These are phyloP conservation scores for Botryotinia narcissicola DNA, from an alignment of 2,329 filamentous ascomycete species.

Conservation along the genomic window DNA sequence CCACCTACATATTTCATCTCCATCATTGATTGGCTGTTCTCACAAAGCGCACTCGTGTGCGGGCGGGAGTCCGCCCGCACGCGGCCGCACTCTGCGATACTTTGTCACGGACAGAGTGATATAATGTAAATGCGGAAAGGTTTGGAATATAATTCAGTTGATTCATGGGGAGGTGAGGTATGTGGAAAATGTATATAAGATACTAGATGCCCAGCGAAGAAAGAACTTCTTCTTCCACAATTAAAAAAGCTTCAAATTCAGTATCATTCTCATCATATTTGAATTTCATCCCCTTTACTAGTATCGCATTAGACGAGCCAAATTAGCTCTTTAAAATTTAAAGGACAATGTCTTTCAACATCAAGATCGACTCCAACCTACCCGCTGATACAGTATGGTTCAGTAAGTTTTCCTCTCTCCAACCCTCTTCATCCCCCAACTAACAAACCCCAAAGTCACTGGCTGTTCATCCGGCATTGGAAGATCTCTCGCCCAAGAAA, in stretches of 20 bases:
- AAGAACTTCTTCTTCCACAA: neutral
- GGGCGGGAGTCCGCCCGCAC: neutral
- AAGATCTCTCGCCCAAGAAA: conserved; percentile 39
- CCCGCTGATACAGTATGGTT: conserved; percentile 16
- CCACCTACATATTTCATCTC: neutral
- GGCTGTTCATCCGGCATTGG: conserved; percentile 49
- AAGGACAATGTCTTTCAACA: neutral
- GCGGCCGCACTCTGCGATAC: neutral
- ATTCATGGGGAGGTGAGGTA: neutral
- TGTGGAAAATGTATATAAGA: neutral
- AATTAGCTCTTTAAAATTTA: neutral
- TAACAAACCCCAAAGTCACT: conserved; percentile 38
- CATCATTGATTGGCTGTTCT: neutral
- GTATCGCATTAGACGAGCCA: neutral
- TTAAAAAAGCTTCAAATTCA: too few species aligned
- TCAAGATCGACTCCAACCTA: neutral
- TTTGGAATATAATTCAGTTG: too few species aligned
- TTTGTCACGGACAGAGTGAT: neutral
- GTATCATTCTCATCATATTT: neutral
- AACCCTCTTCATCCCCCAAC: too few species aligned
- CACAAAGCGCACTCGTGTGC: neutral
- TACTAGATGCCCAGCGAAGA: neutral
- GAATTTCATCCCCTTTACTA: neutral
- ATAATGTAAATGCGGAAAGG: neutral
- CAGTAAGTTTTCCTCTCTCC: neutral